Evolutionary conservation across 352 stramenopile species (phyloP).

Genomic region (Pythium folliculosum): DNA sequence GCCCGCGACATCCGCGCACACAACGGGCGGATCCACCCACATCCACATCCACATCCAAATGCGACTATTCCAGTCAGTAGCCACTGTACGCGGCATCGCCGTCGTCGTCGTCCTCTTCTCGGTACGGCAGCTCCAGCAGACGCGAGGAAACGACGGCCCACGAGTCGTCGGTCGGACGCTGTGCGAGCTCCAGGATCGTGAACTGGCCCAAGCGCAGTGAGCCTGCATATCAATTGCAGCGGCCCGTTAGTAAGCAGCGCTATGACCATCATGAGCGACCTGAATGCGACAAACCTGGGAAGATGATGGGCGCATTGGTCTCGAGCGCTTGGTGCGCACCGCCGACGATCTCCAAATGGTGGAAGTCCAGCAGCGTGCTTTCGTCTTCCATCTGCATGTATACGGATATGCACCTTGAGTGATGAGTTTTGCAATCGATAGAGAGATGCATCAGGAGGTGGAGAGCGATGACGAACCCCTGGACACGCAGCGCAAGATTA

Average conservation of each 20-base stretch:
- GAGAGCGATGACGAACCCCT: too few species aligned
- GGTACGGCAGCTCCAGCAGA: constrained; percentile 19
- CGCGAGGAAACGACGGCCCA: constrained; percentile 44
- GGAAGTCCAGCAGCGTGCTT: constrained; percentile 5
- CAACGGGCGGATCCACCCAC: background rate
- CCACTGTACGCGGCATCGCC: background rate
- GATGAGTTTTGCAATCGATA: too few species aligned
- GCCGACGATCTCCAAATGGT: constrained; percentile 64
- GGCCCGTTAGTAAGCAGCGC: background rate
- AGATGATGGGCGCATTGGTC: constrained; percentile 51
- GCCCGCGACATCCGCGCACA: background rate
- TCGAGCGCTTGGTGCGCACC: constrained; percentile 48
- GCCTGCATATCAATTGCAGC: constrained; percentile 31
- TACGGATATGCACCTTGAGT: background rate
- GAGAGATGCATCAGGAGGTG: too few species aligned
- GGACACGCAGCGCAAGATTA: too few species aligned
- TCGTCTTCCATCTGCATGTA: background rate
- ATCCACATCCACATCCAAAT: too few species aligned
- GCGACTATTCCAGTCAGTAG: background rate
- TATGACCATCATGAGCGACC: background rate
- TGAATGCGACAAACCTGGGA: constrained; percentile 42
- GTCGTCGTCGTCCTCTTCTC: constrained; percentile 16
- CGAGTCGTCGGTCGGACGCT: constrained; percentile 44
- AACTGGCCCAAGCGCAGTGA: constrained; percentile 73
- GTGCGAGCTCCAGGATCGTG: constrained; percentile 70